Evolutionary conservation across 495 filamentous ascomycete genomes (phyloP).

Genomic region (Talaromyces proteolyticus): DNA sequence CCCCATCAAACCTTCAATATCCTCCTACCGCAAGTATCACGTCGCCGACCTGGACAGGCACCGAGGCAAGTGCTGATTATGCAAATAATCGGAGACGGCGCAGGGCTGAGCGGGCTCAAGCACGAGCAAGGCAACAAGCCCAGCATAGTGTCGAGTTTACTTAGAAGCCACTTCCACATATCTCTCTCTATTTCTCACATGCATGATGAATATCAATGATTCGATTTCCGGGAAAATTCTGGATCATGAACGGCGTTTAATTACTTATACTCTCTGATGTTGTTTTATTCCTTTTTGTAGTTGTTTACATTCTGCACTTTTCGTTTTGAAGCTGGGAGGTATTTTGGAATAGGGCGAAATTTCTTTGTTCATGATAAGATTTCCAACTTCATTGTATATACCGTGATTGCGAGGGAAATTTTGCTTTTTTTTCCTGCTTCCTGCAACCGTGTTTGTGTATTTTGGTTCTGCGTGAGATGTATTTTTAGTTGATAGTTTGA

Average conservation of each 20-base stretch:
- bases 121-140: conserved; percentile 39
- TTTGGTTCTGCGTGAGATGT: too few species aligned
- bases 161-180: conserved; percentile 12
- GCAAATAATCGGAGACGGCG: conserved; percentile 46
- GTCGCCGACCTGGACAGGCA: conserved; percentile 43
- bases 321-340: neutral
- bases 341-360: neutral
- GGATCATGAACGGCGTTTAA: too few species aligned
- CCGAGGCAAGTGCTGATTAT: conserved; percentile 48
- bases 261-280: neutral
- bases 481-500: too few species aligned
- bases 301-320: neutral
- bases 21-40: conserved; percentile 36
- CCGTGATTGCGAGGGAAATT: too few species aligned
- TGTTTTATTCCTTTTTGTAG: neutral
- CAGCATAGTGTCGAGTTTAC: conserved; percentile 40
- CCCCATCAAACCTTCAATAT: conserved; percentile 33
- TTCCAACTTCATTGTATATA: too few species aligned
- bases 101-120: conserved; percentile 44
- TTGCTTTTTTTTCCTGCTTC: too few species aligned
- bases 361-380: too few species aligned
- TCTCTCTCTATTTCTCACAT: neutral
- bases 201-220: neutral
- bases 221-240: too few species aligned
- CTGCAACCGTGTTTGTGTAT: too few species aligned